Conservation (phyloP, 306 rosid species). For the Trifolium dubium region DNA sequence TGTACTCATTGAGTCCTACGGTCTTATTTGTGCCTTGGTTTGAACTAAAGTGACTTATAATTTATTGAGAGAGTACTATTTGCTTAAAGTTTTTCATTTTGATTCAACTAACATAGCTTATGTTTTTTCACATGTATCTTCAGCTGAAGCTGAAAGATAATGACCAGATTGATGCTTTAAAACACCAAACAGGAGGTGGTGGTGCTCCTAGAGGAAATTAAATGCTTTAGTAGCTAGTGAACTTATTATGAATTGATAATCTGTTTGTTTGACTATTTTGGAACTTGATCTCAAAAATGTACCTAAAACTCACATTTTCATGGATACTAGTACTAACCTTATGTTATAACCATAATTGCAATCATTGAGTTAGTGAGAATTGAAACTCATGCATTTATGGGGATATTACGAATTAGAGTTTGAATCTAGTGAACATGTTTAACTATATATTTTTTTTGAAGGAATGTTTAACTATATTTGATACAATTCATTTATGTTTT, state of each 20-base stretch:
- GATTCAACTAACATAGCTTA: not conserved
- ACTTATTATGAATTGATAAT: not conserved
- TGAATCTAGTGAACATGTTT: no score
- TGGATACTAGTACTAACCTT: not conserved
- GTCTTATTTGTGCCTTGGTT: no score
- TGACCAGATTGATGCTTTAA: conserved; percentile 26
- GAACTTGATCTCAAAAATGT: not conserved
- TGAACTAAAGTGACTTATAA: no score
- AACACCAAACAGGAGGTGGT: conserved; percentile 33
- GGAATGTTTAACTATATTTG: no score
- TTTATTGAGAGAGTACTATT: no score
- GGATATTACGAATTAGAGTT: no score
- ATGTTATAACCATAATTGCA: not conserved
- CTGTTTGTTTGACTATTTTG: conserved; percentile 3
- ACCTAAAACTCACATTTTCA: not conserved
- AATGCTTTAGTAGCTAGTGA: not conserved
- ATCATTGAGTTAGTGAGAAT: not conserved
- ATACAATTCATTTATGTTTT: no score
- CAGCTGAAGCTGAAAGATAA: conserved; percentile 36
- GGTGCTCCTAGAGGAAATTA: conserved; percentile 13
- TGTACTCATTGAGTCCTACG: no score
- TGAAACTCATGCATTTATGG: not conserved
- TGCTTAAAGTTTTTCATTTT: not conserved
- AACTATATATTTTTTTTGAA: no score
- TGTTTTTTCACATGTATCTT: conserved; percentile 1